Conservation (phyloP, 2,329 filamentous ascomycete genomes). For the Plectosphaerella sp. region DNA sequence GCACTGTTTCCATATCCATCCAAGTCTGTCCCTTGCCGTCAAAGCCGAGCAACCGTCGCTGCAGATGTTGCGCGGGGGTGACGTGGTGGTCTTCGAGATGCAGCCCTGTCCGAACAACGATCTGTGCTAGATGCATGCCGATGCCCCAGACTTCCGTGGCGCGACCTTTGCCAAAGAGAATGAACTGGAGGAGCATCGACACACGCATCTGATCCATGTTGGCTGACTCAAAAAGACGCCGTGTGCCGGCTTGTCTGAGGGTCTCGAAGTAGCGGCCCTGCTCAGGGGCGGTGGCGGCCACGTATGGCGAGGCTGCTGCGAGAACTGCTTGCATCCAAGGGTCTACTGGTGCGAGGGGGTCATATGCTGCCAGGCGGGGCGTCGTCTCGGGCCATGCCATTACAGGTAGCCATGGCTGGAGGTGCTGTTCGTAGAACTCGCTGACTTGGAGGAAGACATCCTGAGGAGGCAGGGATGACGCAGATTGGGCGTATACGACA, state of each 20-base stretch:
- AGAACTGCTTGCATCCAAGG: neutral
- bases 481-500: neutral
- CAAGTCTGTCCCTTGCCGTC: conserved; percentile 6
- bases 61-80: neutral
- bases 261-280: neutral
- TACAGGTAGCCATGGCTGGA: neutral
- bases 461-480: neutral
- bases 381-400: neutral
- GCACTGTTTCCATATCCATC: conserved; percentile 23
- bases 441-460: neutral
- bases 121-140: neutral
- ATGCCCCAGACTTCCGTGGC: neutral
- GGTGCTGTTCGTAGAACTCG: neutral
- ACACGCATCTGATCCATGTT: neutral
- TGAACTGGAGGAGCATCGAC: neutral
- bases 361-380: neutral
- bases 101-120: neutral
- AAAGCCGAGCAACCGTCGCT: neutral
- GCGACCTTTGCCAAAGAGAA: neutral
- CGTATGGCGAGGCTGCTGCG: neutral
- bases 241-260: neutral
- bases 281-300: neutral
- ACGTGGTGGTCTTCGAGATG: neutral
- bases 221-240: neutral
- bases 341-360: neutral